A percentile compares a stretch with the other conserved stretches of the same genome.
Conservation (phyloP, 2,329 filamentous ascomycete species). For the Purpureocillium lavendulum region DNA sequence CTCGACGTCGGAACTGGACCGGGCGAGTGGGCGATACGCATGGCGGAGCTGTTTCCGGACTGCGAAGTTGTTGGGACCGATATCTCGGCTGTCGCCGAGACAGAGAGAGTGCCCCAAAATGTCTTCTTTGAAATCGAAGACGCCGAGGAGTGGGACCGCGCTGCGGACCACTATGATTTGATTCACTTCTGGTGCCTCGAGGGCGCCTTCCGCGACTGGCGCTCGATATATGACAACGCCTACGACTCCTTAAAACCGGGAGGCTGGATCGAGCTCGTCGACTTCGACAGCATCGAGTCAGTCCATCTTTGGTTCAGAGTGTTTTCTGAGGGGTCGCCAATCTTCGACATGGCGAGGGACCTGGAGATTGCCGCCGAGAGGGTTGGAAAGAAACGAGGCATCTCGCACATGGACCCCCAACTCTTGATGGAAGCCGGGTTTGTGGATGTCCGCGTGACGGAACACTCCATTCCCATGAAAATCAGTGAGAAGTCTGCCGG, state of each 20-base stretch:
- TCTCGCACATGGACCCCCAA: conserved; percentile 35
- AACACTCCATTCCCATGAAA: conserved; percentile 40
- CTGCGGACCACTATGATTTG: conserved; percentile 43
- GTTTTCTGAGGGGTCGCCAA: conserved; percentile 36
- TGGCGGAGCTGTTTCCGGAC: conserved; percentile 43
- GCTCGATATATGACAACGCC: conserved; percentile 42
- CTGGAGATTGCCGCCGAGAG: conserved; percentile 32
- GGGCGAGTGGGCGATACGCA: conserved; percentile 41
- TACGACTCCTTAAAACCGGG: conserved; percentile 46
- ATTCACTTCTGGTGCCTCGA: conserved; percentile 49
- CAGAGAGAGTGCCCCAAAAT: conserved; percentile 47
- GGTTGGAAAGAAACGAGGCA: conserved; percentile 36
- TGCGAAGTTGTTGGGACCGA: conserved; percentile 52
- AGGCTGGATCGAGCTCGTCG: conserved; percentile 48
- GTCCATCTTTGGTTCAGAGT: conserved; percentile 19
- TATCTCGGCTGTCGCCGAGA: conserved; percentile 47
- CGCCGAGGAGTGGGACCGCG: conserved; percentile 51
- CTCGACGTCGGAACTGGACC: conserved; percentile 53
- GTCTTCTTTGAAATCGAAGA: conserved; percentile 53
- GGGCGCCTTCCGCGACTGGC: conserved; percentile 49
- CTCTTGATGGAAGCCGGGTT: conserved; percentile 41
- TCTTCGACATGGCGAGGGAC: conserved; percentile 32
- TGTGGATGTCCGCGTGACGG: conserved; percentile 37
- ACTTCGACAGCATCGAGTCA: conserved; percentile 39
- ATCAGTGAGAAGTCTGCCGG: conserved; percentile 36